Evolutionary conservation across 768 basidiomycete genomes (phyloP).

Genomic region (Tricholoma flavovirens): DNA sequence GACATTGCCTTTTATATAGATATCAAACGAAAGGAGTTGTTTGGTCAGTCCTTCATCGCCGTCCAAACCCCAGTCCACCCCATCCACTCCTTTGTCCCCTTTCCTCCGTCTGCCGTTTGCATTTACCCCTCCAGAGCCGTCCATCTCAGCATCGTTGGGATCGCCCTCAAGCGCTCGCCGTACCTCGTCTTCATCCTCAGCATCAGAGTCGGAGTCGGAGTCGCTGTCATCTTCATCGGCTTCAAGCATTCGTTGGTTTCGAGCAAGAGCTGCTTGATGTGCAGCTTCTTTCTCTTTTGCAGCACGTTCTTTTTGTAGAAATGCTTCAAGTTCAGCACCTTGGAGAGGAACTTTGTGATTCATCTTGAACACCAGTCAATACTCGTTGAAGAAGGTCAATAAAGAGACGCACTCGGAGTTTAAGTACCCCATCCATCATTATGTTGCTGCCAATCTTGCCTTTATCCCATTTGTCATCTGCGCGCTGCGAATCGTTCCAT

Average conservation of each 20-base stretch:
- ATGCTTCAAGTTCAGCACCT: conserved; percentile 81
- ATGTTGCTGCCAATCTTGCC: conserved; percentile 85
- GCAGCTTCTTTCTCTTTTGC: conserved; percentile 82
- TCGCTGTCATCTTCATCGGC: conserved; percentile 90
- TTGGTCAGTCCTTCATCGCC: conserved; percentile 71
- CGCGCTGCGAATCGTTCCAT: conserved; percentile 83
- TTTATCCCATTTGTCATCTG: conserved; percentile 80
- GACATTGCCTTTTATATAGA: conserved; percentile 95
- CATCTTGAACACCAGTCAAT: conserved; percentile 44
- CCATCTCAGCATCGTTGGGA: conserved; percentile 38
- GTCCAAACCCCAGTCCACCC: conserved; percentile 65
- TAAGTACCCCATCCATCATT: conserved; percentile 69
- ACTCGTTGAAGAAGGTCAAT: not conserved
- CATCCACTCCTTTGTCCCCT: conserved; percentile 44
- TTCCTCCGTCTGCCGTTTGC: conserved; percentile 33
- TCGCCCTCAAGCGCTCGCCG: conserved; percentile 49
- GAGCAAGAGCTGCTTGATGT: conserved; percentile 75
- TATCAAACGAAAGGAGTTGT: conserved; percentile 85
- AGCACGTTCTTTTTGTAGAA: conserved; percentile 68
- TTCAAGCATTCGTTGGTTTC: conserved; percentile 85
- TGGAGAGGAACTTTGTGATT: conserved; percentile 85
- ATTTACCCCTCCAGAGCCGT: conserved; percentile 15
- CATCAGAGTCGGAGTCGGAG: conserved; percentile 62
- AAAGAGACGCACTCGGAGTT: conserved; percentile 48
- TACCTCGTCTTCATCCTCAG: conserved; percentile 60